Base-by-base conservation (phyloP, 2,329 filamentous ascomycete species). In the Alternaria incomplexa region DNA sequence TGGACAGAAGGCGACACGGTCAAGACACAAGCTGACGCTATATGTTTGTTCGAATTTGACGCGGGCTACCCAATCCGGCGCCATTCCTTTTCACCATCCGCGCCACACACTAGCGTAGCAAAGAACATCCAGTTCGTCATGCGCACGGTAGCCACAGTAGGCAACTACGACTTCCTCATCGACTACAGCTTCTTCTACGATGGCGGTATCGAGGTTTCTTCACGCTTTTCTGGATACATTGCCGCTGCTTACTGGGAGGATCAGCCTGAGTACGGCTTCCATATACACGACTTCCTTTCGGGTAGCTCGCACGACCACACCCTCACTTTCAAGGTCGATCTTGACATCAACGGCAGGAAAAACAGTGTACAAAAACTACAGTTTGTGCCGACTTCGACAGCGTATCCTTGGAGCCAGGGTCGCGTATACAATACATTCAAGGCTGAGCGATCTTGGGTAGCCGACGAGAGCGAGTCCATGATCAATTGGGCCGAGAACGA, bases 341-440 rank as follows among this genome's bases (percentile, higher is more conserved):
- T 82, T 5, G 81, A 82, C 63, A 71, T 82, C 17, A 69, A 79
- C 10, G 79, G 79, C 13, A 61, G 65, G 2, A 65, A 68, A 17
- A 82, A 82, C 63, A 78, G 76, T 58, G 70, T 82, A 20, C 73
- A 75, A 53, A 74, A 71, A 22, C 55, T 77, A 0, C 72, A 75
- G 1, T 64, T 81, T 32, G 72, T 77, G 15, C 75, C 73, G 3
- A 87, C 87, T 68, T 72, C 75, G 5, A 84, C 81, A 11, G 62
- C 64, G 13, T 87, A 86, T 70, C 79, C 82, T 6, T 88, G 85
- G 86, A 83, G 83, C n/a, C 77, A 78, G 36, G 81, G 81, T 56
- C 79, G 80, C 58, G 77, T 4, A 74, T 83, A 68, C 85, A 85
- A 72, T 70, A 87, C 86, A 1, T 87, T 88, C 84, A 83, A 83